Evolutionary conservation across 202 grass and related monocot species (phyloP).

Genomic region (Schoenoplectus tabernaemontani): DNA sequence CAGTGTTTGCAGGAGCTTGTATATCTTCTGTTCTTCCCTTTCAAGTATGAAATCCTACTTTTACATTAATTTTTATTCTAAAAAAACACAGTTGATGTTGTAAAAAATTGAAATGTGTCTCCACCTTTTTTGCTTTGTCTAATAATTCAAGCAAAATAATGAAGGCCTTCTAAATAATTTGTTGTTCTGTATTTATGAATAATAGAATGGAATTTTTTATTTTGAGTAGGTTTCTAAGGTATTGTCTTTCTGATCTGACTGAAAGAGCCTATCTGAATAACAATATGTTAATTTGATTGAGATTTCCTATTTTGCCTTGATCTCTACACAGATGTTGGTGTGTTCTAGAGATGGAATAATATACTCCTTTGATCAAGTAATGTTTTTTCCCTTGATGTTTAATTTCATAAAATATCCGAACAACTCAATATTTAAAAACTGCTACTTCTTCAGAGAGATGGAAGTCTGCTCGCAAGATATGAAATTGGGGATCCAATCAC

Average conservation of each 20-base stretch:
- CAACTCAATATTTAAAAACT: not conserved
- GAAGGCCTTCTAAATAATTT: not conserved
- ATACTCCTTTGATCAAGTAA: constrained; percentile 75
- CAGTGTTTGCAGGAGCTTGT: constrained; percentile 87
- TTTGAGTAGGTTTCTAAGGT: not conserved
- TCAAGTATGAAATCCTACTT: constrained; percentile 39
- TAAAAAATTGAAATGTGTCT: not conserved
- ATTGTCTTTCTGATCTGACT: not conserved
- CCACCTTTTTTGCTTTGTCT: not conserved
- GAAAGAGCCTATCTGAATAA: not conserved
- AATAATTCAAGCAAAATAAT: not conserved
- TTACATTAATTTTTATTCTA: not conserved
- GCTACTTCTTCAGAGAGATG: constrained; percentile 32
- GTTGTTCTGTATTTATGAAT: not conserved
- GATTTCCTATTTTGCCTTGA: not conserved
- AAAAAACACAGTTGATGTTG: not conserved
- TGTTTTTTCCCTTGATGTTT: constrained; percentile 20
- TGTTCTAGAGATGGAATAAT: constrained; percentile 65
- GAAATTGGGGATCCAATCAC: constrained; percentile 67
- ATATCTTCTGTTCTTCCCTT: constrained; percentile 46
- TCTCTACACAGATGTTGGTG: constrained; percentile 53
- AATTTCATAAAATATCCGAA: not conserved
- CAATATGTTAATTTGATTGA: constrained; percentile 9
- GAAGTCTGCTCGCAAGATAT: constrained; percentile 56
- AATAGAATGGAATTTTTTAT: not conserved